Evolutionary conservation across 306 rosid species (phyloP).

Genomic region (Glycyrrhiza uralensis): DNA sequence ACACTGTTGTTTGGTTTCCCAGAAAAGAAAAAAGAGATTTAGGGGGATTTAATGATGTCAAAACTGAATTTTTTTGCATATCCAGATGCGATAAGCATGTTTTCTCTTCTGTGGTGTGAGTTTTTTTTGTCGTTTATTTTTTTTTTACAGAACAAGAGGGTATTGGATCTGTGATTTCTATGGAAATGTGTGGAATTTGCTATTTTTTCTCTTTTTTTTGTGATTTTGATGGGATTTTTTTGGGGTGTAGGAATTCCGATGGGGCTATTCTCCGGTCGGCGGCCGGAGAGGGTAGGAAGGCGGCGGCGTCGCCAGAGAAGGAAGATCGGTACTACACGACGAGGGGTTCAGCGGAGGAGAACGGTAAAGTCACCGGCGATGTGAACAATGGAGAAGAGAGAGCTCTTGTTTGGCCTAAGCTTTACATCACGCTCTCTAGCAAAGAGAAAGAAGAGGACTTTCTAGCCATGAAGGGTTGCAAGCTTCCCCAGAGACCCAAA

Average conservation of each 20-base stretch:
- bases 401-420: slow-evolving; percentile 65
- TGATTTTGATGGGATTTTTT: slow-evolving; percentile 19
- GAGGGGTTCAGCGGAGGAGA: slow-evolving; percentile 60
- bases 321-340: slow-evolving; percentile 74
- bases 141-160: neutral
- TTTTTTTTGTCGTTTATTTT: neutral
- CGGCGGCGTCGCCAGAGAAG: slow-evolving; percentile 70
- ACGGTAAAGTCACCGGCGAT: slow-evolving; percentile 43
- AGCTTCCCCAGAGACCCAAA: slow-evolving; percentile 79
- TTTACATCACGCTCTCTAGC: slow-evolving; percentile 63
- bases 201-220: neutral
- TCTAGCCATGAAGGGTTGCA: slow-evolving; percentile 83
- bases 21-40: neutral
- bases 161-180: slow-evolving; percentile 7
- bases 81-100: slow-evolving; percentile 12
- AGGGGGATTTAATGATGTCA: neutral
- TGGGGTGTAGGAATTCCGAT: slow-evolving; percentile 52
- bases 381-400: slow-evolving; percentile 53
- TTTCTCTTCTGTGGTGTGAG: neutral
- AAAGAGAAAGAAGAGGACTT: slow-evolving; percentile 85
- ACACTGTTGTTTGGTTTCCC: neutral
- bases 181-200: neutral
- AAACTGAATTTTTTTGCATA: neutral
- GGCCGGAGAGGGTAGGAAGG: slow-evolving; percentile 44
- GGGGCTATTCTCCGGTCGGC: slow-evolving; percentile 44